These are phyloP conservation scores for Dimocarpus longan DNA, from an alignment of 345 rosid species.

Conservation along the genomic window DNA sequence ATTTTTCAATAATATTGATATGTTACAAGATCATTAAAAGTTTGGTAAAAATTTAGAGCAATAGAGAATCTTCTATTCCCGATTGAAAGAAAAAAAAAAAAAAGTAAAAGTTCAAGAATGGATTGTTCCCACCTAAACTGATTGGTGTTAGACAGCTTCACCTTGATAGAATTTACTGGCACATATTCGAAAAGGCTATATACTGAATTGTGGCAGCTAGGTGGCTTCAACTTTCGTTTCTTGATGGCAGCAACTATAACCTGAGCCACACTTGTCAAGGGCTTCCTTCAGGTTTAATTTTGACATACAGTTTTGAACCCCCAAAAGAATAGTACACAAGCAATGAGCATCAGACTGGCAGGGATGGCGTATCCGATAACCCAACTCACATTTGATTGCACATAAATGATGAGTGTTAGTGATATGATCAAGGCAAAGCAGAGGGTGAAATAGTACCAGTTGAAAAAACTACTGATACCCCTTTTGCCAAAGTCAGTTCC, in stretches of 20 bases:
- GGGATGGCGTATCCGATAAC: constrained; percentile 40
- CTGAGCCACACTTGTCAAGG: constrained; percentile 35
- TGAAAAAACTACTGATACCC: constrained; percentile 42
- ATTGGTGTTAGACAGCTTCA: constrained; percentile 28
- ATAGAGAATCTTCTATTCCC: neutral
- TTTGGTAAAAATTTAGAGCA: too few relatives aligned
- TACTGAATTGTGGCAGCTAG: neutral
- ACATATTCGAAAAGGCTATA: constrained; percentile 26
- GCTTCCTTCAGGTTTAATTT: constrained; percentile 42
- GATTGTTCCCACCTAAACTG: constrained; percentile 32
- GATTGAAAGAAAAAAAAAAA: too few relatives aligned
- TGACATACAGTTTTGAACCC: constrained; percentile 40
- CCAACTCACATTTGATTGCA: constrained; percentile 43
- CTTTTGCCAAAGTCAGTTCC: constrained; percentile 32
- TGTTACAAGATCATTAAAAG: too few relatives aligned
- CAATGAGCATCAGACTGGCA: constrained; percentile 37
- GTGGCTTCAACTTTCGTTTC: constrained; percentile 29
- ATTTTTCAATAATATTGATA: too few relatives aligned
- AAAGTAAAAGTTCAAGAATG: too few relatives aligned
- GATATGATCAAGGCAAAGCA: constrained; percentile 35
- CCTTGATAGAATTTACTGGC: constrained; percentile 25
- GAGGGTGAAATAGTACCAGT: constrained; percentile 47
- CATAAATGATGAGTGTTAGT: constrained; percentile 32
- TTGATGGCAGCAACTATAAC: constrained; percentile 35
- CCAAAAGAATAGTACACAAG: constrained; percentile 32